Evolutionary conservation across 805 yeast genomes (phyloP), one percentile per base, ranked within the genome.

Genomic region (Geotrichum ghanense): DNA sequence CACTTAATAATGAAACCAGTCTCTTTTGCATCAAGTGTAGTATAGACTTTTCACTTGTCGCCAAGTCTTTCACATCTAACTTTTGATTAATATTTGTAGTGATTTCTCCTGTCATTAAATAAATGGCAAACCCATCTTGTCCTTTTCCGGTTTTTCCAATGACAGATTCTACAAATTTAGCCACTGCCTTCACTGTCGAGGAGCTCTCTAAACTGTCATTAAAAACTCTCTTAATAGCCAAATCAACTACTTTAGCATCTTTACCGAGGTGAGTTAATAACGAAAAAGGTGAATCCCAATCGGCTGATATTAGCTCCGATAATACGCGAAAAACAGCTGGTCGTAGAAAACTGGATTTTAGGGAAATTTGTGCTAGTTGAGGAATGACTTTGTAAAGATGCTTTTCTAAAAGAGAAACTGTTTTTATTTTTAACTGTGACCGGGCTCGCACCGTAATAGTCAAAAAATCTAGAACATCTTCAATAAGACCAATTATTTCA

Each of bases 1-100:
- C 17, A 6, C 19, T n/a, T 6, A 31, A n/a, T 31, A 31, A 19
- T 31, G 12, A 16, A n/a, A 31, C 37, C 4, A 19, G 7, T 31
- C 16, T 31, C 14, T 54, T 53, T 9, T 68, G 71, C 20, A 81
- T 71, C 25, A 74, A 74, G 3, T 61, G 60, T 6, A 70, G 56
- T 17, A 73, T 58, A 1, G 53, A 53, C 5, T 31, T 31, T 31
- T 31, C 37, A n/a, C 16, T 31, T 5, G 6, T 31, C 16, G 37
- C 4, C 16, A n/a, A n/a, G 14, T 5, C 4, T 6, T 16, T 6
- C 17, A n/a, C 16, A n/a, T 31, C 37, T 6, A 19, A n/a, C 14
- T 31, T 31, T 6, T n/a, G 19, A 12, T 9, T 9, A n/a, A n/a
- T 19, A 31, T n/a, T n/a, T 12, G 37, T n/a, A 31, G 37, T 31